Percentiles rank a stretch among this genome's conserved stretches.
Evolutionary conservation across 306 rosid genomes (phyloP).

Genomic region (Gynostemma pentaphyllum): DNA sequence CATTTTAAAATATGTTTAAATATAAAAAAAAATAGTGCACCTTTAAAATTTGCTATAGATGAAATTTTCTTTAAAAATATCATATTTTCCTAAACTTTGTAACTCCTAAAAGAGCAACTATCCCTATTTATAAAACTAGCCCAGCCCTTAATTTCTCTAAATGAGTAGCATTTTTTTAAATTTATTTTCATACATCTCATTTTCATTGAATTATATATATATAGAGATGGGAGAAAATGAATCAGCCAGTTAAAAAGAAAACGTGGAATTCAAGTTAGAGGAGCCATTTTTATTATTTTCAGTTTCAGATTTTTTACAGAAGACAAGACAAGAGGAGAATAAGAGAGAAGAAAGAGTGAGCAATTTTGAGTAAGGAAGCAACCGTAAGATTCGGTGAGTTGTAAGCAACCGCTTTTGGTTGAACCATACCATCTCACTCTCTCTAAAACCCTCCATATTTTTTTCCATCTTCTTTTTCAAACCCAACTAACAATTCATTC

Average conservation of each 20-base stretch:
- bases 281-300: neutral
- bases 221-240: neutral
- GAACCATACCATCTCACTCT: conserved; percentile 7
- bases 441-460: conserved; percentile 9
- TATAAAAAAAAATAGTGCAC: too few species aligned
- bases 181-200: too few species aligned
- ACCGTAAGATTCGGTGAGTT: neutral
- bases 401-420: conserved; percentile 25
- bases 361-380: neutral
- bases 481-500: neutral
- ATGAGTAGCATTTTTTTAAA: too few species aligned
- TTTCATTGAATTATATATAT: too few species aligned
- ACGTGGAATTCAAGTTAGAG: neutral
- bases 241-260: neutral
- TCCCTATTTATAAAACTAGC: too few species aligned
- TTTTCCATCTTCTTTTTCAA: conserved; percentile 1
- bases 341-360: neutral
- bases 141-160: too few species aligned
- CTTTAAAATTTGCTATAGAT: too few species aligned
- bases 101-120: too few species aligned
- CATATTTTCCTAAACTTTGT: too few species aligned
- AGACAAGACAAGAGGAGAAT: neutral
- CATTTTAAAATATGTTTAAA: too few species aligned
- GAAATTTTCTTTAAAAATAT: too few species aligned
- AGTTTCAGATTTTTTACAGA: neutral